Evolutionary conservation across 2,329 filamentous ascomycete species (phyloP).

Genomic region (Aspergillus puulaauensis): DNA sequence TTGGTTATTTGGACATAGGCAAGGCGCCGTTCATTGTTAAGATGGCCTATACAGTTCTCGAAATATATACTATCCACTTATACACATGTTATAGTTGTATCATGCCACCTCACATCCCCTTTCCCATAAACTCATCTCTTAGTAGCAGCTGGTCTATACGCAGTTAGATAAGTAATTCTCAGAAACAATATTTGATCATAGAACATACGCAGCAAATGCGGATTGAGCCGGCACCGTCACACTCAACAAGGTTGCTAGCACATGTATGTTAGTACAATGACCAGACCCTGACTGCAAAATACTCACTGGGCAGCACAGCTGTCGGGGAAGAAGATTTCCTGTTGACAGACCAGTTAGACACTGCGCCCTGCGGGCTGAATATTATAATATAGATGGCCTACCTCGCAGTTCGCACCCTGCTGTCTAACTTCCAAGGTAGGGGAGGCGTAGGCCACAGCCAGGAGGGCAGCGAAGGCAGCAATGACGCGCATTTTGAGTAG

Average conservation of each 20-base stretch:
- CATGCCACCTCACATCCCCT: not conserved
- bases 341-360: not conserved
- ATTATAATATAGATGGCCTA: not conserved
- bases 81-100: too few species aligned
- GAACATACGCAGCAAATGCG: constrained; percentile 11
- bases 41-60: too few species aligned
- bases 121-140: not conserved
- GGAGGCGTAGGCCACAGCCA: constrained; percentile 10
- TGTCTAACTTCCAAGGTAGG: constrained; percentile 12
- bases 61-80: too few species aligned
- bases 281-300: not conserved
- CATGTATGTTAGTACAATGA: not conserved
- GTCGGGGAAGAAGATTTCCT: constrained; percentile 8
- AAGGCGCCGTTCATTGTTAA: too few species aligned
- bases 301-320: constrained; percentile 6
- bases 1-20: too few species aligned
- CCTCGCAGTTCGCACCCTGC: constrained; percentile 11
- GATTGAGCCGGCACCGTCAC: constrained; percentile 6
- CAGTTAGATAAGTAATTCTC: not conserved
- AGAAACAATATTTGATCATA: not conserved
- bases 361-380: not conserved
- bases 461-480: constrained; percentile 6
- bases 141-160: not conserved
- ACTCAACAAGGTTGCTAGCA: constrained; percentile 6
- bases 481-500: constrained; percentile 8